Conservation (phyloP, 2,329 filamentous ascomycete species). For the Colletotrichum brevisporum region DNA sequence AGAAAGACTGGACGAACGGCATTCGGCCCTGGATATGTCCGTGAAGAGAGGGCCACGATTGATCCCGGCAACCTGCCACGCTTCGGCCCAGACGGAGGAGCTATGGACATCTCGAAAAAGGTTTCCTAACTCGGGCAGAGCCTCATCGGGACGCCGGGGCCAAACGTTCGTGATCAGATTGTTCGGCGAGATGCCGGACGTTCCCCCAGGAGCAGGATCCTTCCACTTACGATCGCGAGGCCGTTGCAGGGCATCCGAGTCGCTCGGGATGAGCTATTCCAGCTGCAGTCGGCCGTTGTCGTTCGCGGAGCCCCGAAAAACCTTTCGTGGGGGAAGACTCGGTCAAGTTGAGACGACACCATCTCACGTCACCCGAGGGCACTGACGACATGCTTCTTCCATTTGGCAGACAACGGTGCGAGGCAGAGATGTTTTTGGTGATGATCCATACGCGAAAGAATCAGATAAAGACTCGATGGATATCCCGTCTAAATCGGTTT, state of each 20-base stretch:
- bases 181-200: background rate
- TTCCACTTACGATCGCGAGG: background rate
- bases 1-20: slow-evolving; percentile 29
- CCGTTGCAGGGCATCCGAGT: slow-evolving; percentile 3
- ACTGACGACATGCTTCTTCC: background rate
- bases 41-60: background rate
- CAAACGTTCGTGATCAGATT: slow-evolving; percentile 10
- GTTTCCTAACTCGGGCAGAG: slow-evolving; percentile 1
- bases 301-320: slow-evolving; percentile 21
- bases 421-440: background rate
- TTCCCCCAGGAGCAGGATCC: too few relatives aligned
- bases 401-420: background rate
- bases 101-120: slow-evolving; percentile 16
- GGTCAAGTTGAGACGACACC: slow-evolving; percentile 9
- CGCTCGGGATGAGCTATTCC: slow-evolving; percentile 2
- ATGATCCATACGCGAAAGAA: background rate
- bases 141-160: background rate
- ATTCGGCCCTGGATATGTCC: background rate
- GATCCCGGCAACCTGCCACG: background rate
- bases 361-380: background rate
- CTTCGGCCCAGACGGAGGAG: slow-evolving; percentile 1
- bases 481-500: background rate
- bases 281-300: background rate
- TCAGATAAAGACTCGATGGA: slow-evolving; percentile 11
- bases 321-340: background rate